Evolutionary conservation across 352 stramenopile species (phyloP).

Genomic region (Phytophthora boehmeriae): DNA sequence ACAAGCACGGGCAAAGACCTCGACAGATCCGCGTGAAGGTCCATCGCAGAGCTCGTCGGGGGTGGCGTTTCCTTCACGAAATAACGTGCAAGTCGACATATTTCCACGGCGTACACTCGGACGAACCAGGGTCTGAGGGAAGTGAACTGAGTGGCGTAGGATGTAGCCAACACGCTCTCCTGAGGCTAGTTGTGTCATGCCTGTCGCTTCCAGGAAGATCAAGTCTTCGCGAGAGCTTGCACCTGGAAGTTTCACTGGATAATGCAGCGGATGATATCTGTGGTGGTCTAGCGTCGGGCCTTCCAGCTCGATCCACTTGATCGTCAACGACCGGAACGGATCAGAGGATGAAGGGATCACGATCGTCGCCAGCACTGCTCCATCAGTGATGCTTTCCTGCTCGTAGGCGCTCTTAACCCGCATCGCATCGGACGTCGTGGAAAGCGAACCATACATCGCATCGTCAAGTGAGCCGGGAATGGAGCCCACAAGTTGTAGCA

Average conservation of each 20-base stretch:
- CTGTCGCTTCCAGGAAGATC: slow-evolving; percentile 60
- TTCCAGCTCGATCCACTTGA: slow-evolving; percentile 68
- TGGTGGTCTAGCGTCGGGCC: slow-evolving; percentile 37
- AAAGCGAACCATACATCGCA: slow-evolving; percentile 60
- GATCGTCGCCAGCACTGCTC: slow-evolving; percentile 57
- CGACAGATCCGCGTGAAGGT: slow-evolving; percentile 24
- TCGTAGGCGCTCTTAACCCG: slow-evolving; percentile 56
- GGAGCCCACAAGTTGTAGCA: slow-evolving; percentile 52
- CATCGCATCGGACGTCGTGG: slow-evolving; percentile 45
- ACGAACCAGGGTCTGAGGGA: slow-evolving; percentile 47
- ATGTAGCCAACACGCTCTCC: slow-evolving; percentile 68
- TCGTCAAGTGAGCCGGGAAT: slow-evolving; percentile 62
- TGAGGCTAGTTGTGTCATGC: slow-evolving; percentile 43
- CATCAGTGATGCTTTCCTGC: slow-evolving; percentile 47
- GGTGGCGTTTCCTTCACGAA: slow-evolving; percentile 41
- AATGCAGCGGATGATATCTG: slow-evolving; percentile 44
- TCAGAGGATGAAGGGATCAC: slow-evolving; percentile 39
- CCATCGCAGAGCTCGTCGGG: slow-evolving; percentile 26
- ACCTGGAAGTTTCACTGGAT: slow-evolving; percentile 36
- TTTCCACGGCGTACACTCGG: slow-evolving; percentile 43
- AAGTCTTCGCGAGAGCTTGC: slow-evolving; percentile 58
- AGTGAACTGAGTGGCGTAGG: slow-evolving; percentile 68
- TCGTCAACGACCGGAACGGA: slow-evolving; percentile 54
- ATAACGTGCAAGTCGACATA: slow-evolving; percentile 63
- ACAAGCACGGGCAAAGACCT: slow-evolving; percentile 38